These are phyloP conservation scores for Botrytis sinoallii DNA, from an alignment of 2,329 filamentous ascomycete species.

Conservation along the genomic window DNA sequence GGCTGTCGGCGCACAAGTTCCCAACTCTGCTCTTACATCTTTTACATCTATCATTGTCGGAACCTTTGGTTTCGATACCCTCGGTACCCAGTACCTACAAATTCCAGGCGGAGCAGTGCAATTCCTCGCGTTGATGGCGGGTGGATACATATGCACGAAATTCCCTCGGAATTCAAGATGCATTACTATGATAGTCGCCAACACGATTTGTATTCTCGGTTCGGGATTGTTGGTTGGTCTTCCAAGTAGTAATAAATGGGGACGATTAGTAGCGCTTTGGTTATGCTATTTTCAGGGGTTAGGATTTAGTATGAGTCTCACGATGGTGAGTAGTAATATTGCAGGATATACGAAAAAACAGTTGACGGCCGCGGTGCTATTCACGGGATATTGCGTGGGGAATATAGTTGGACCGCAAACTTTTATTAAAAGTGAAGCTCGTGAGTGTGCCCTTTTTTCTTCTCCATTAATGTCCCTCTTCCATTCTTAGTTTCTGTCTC, in stretches of 20 bases:
- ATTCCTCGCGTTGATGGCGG: conserved; percentile 50
- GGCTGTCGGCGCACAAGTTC: conserved; percentile 51
- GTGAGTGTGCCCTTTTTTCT: conserved; percentile 25
- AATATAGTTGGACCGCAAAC: conserved; percentile 49
- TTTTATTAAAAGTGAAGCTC: conserved; percentile 32
- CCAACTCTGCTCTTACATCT: conserved; percentile 55
- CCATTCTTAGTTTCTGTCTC: background rate
- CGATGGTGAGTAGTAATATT: conserved; percentile 52
- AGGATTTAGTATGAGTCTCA: conserved; percentile 52
- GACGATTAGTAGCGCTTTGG: conserved; percentile 55
- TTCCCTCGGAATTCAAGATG: conserved; percentile 50
- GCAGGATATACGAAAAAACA: conserved; percentile 56
- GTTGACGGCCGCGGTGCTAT: conserved; percentile 49
- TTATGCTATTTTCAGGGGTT: conserved; percentile 54
- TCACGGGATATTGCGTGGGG: conserved; percentile 52
- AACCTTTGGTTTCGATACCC: conserved; percentile 40
- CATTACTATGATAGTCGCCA: conserved; percentile 54
- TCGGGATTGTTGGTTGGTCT: conserved; percentile 51
- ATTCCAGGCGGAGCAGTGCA: conserved; percentile 59
- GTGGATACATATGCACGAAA: conserved; percentile 51
- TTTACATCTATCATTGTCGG: conserved; percentile 37
- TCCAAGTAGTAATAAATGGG: conserved; percentile 52
- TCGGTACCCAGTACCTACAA: conserved; percentile 55
- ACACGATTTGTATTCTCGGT: conserved; percentile 53
- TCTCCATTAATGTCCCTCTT: background rate